Base-by-base conservation (phyloP, 441 rosid genomes). In the Biscutella laevigata region DNA sequence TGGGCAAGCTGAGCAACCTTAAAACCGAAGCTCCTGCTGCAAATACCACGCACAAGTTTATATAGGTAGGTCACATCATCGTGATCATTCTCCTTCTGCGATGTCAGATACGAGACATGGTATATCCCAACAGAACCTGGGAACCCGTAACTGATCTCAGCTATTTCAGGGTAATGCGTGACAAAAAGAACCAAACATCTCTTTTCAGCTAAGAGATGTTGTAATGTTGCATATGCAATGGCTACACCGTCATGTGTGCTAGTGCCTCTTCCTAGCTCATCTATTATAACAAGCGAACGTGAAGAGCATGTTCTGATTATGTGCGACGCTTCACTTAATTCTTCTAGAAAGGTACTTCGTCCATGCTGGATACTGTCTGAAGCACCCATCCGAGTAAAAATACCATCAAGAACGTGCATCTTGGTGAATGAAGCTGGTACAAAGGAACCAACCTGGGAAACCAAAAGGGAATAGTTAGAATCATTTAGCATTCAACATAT, bases 161-260 rank as follows among this genome's bases (percentile, higher is more conserved):
- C 79, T 56, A 87, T 74, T 68, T 81, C 82, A 2, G 96, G 90
- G 74, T 91, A 87, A 75, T 87, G 98, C 13, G 98, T 91, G 34
- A 91, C 98, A 63, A 91, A 91, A 40, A 91, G 95, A 64, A 75
- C 82, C 81, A 81, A 57, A 77, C 95, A 75, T 68, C 65, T 79
- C 64, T 77, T 91, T 61, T 79, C 75, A 57, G 69, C 55, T 46
- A 91, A 62, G 33, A 91, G 76, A 80, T 83, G 76, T 58, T 75
- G 76, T 60, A 91, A 68, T 13, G 95, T 77, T 32, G 98, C 95
- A 74, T 83, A 82, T 20, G 98, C 96, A 59, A 91, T 82, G 34
- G 98, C 95, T 59, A 74, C 88, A 46, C 98, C 98, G 28, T 91
- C 98, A 47, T 91, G 88, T 27, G 98, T 87, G 69, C 96, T 87